Percentiles rank a stretch among this genome's conserved stretches.
Conservation (phyloP, 768 basidiomycete species). For the Amanita subjunquillea region DNA sequence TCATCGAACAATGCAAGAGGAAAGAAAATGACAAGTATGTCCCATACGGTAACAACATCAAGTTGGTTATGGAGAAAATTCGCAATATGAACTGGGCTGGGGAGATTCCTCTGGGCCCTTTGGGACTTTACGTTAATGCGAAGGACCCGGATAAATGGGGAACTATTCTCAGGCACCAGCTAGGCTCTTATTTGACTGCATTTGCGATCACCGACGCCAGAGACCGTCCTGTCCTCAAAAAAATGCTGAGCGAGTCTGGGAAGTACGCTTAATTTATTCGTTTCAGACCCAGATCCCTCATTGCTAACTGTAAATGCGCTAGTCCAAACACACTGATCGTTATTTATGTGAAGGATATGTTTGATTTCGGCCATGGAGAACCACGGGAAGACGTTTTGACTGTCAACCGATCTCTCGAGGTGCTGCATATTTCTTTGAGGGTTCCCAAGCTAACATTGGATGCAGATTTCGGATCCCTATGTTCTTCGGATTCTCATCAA, state of each 20-base stretch:
- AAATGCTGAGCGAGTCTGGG: slow-evolving; percentile 42
- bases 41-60: slow-evolving; percentile 55
- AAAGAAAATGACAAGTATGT: slow-evolving; percentile 48
- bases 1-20: slow-evolving; percentile 38
- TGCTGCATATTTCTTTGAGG: slow-evolving; percentile 16
- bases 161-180: slow-evolving; percentile 47
- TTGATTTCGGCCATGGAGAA: slow-evolving; percentile 73
- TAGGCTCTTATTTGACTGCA: slow-evolving; percentile 48
- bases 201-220: slow-evolving; percentile 67
- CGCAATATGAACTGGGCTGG: slow-evolving; percentile 48
- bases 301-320: not conserved
- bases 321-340: slow-evolving; percentile 46
- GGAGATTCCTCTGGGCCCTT: slow-evolving; percentile 61
- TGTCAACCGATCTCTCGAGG: slow-evolving; percentile 74
- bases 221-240: slow-evolving; percentile 49
- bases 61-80: slow-evolving; percentile 45
- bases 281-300: slow-evolving; percentile 12
- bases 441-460: slow-evolving; percentile 7
- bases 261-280: slow-evolving; percentile 38
- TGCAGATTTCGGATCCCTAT: slow-evolving; percentile 61
- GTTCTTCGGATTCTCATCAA: slow-evolving; percentile 81
- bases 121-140: slow-evolving; percentile 71
- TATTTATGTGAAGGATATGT: slow-evolving; percentile 63
- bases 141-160: slow-evolving; percentile 58
- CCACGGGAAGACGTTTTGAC: slow-evolving; percentile 54